These are phyloP conservation scores for Selaginella moellendorffii DNA, from an alignment of 75 land plant genomes.

Conservation along the genomic window DNA sequence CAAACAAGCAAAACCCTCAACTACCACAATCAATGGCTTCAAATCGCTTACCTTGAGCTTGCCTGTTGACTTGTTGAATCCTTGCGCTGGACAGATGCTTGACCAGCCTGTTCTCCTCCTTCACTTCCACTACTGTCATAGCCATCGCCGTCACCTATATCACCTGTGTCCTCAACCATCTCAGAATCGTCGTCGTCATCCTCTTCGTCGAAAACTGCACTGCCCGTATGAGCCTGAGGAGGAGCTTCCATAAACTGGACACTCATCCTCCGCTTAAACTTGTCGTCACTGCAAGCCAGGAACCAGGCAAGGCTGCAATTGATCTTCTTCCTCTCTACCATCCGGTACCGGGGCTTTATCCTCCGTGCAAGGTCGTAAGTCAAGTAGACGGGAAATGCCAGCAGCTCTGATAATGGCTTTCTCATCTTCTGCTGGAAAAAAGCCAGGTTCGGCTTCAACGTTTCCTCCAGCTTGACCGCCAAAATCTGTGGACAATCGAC, in stretches of 20 bases:
- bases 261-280: constrained; percentile 48
- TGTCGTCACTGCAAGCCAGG: constrained; percentile 57
- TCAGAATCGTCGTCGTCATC: neutral
- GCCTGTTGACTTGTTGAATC: no score
- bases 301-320: constrained; percentile 49
- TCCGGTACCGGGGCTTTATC: constrained; percentile 53
- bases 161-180: neutral
- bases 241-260: constrained; percentile 27
- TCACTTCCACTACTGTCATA: no score
- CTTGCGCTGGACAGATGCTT: no score
- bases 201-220: neutral
- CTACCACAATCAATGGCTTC: no score
- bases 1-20: no score
- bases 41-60: no score
- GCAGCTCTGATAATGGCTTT: constrained; percentile 38
- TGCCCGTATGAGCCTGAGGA: neutral
- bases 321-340: constrained; percentile 31
- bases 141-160: neutral
- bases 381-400: constrained; percentile 58
- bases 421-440: constrained; percentile 29
- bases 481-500: constrained; percentile 51
- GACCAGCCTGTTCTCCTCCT: no score
- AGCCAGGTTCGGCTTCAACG: neutral
- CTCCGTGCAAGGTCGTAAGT: constrained; percentile 55
- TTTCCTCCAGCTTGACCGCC: constrained; percentile 17